phyloP scores from a whole-genome alignment of 163 green algal species.

The Prototheca wickerhamii region DNA sequence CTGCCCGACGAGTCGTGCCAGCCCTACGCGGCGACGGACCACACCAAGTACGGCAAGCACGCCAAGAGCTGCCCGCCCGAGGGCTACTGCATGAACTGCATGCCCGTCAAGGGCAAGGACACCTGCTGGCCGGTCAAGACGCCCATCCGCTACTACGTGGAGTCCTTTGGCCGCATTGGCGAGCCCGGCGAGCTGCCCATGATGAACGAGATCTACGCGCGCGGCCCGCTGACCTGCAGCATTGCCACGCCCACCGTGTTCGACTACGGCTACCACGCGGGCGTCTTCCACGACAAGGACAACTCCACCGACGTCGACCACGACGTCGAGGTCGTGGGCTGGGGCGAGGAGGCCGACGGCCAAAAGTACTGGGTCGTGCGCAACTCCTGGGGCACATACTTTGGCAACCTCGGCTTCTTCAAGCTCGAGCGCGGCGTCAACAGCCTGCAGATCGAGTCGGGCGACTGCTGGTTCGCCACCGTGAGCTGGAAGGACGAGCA shows the following conservation, averaged over 20 bases:
- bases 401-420: constrained; percentile 68
- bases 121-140: constrained; percentile 63
- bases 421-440: constrained; percentile 57
- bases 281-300: constrained; percentile 37
- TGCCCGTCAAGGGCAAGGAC: constrained; percentile 41
- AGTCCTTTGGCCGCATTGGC: constrained; percentile 47
- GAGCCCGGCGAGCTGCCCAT: constrained; percentile 41
- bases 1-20: constrained; percentile 72
- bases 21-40: constrained; percentile 44
- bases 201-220: constrained; percentile 58
- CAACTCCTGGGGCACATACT: constrained; percentile 79
- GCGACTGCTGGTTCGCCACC: constrained; percentile 60
- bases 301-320: constrained; percentile 64
- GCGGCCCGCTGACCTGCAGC: constrained; percentile 62
- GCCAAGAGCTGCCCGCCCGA: constrained; percentile 43
- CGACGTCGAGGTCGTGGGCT: constrained; percentile 77
- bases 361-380: constrained; percentile 62
- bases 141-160: constrained; percentile 59
- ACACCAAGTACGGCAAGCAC: constrained; percentile 39
- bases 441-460: constrained; percentile 57
- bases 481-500: constrained; percentile 51
- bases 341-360: constrained; percentile 51
- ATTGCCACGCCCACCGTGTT: constrained; percentile 68
- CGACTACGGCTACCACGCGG: constrained; percentile 51
- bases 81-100: constrained; percentile 71